Evolutionary conservation across 139 green algal genomes (phyloP), one percentile per base, ranked within the genome.

Genomic region (Picocystis salinarum): DNA sequence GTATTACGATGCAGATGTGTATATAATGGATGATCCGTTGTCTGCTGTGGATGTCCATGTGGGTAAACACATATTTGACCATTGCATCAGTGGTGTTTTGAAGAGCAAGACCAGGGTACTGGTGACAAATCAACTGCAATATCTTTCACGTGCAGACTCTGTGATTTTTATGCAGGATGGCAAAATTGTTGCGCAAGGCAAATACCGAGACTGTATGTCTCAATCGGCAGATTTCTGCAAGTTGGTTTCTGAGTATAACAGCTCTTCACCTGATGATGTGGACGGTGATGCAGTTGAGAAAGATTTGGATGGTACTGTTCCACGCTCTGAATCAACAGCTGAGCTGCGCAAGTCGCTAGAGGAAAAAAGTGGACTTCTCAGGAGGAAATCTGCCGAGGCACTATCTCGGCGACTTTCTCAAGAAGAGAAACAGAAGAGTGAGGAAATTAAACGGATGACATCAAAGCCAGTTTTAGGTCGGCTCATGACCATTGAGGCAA

Each of bases 21-120:
- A 75, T 56, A 50, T 95, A 17, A 61, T 95, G 28, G 85, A 96
- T 33, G 83, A 95, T 64, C 85, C 85, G 3, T 61, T 95, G 22
- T 77, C 61, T 2, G 83, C 83, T 0, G 68, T 94, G 40, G 83
- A 94, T 50, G 74, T 77, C 3, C 79, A 92, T 45, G 83, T 94
- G 6, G 79, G 76, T 6, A 41, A 60, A 9, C 62, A 80, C 25
- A 63, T 96, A 50, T 90, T 93, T 53, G 57, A 50, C 46, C 5
- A 30, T 30, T 58, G 46, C 46, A 29, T 46, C 39, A 47, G 37
- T 40, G 52, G 52, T 30, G 22, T 42, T 17, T 42, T 67, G n/a
- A 25, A 46, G 13, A 31, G 53, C 30, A 42, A 36, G 34, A 91
- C 80, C 0, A 67, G 78, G 23, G 27, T 75, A 11, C 53, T 78